These are phyloP conservation scores for Endoconidiophora laricicola DNA, from an alignment of 2,329 filamentous ascomycete species.

Conservation along the genomic window DNA sequence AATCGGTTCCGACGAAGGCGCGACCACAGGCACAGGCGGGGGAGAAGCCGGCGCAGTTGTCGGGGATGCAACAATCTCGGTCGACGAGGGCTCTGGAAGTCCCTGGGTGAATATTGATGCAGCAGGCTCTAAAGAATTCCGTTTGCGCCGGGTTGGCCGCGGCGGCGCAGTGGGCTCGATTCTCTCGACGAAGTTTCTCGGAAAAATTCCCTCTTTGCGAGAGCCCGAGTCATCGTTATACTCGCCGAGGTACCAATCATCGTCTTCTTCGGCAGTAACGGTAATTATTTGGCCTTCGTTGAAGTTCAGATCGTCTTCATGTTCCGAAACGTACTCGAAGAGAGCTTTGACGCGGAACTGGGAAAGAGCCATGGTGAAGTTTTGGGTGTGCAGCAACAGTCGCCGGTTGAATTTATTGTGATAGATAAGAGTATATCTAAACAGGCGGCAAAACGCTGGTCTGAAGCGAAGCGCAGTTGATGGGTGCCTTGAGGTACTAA, in stretches of 20 bases:
- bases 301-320: slow-evolving; percentile 92
- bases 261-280: slow-evolving; percentile 81
- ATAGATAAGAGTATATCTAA: not conserved
- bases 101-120: slow-evolving; percentile 19
- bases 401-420: not conserved
- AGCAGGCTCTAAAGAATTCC: slow-evolving; percentile 29
- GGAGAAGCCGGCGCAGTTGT: slow-evolving; percentile 13
- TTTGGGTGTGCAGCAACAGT: not conserved
- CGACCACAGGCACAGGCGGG: slow-evolving; percentile 13
- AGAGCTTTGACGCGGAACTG: slow-evolving; percentile 91
- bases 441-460: not conserved
- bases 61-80: slow-evolving; percentile 8
- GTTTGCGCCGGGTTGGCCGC: slow-evolving; percentile 65
- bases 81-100: slow-evolving; percentile 15
- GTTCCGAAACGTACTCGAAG: slow-evolving; percentile 82
- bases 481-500: no score
- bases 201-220: slow-evolving; percentile 77
- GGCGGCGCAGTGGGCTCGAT: slow-evolving; percentile 85
- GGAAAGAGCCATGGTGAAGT: slow-evolving; percentile 12
- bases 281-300: slow-evolving; percentile 74
- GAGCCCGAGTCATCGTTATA: slow-evolving; percentile 61
- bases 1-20: not conserved
- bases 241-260: slow-evolving; percentile 84
- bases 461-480: not conserved
- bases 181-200: slow-evolving; percentile 92